Evolutionary conservation across 768 basidiomycete species (phyloP).

Genomic region (Candolleomyces aberdarensis): DNA sequence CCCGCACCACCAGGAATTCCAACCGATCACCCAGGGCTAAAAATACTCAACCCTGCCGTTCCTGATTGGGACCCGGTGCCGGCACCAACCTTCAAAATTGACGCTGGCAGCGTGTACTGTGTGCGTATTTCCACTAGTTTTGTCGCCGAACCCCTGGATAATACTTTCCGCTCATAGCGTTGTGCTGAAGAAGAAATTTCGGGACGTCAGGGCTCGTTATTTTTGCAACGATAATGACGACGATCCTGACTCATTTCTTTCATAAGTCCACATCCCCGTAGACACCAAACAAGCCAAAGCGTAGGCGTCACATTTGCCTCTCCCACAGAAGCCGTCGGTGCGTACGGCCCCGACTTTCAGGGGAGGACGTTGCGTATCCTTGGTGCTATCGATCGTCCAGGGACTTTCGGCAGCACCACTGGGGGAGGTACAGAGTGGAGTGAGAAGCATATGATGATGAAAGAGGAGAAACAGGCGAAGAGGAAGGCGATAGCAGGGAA

Average conservation of each 20-base stretch:
- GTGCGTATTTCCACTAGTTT: no score
- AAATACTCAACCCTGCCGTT: no score
- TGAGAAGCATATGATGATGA: slow-evolving; percentile 42
- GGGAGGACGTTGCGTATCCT: slow-evolving; percentile 90
- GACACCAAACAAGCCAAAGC: slow-evolving; percentile 51
- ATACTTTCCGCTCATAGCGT: no score
- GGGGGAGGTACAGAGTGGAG: slow-evolving; percentile 34
- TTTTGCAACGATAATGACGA: no score
- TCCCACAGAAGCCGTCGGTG: slow-evolving; percentile 48
- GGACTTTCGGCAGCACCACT: slow-evolving; percentile 31
- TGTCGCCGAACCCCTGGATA: no score
- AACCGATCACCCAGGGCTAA: no score
- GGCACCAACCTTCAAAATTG: no score
- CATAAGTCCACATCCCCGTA: slow-evolving; percentile 47
- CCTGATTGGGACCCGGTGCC: no score
- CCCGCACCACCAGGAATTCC: no score
- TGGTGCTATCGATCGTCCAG: slow-evolving; percentile 70
- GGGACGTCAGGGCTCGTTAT: no score
- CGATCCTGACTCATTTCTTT: slow-evolving; percentile 11
- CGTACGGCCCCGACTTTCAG: slow-evolving; percentile 83
- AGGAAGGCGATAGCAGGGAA: slow-evolving; percentile 67
- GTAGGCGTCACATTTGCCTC: slow-evolving; percentile 45
- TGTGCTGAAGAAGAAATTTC: no score
- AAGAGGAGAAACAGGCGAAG: slow-evolving; percentile 63
- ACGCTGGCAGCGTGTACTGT: no score